A percentile compares a stretch with the other conserved stretches of the same genome.
phyloP scores from a whole-genome alignment of 2,329 filamentous ascomycete genomes.

The Fusarium nodosum region DNA sequence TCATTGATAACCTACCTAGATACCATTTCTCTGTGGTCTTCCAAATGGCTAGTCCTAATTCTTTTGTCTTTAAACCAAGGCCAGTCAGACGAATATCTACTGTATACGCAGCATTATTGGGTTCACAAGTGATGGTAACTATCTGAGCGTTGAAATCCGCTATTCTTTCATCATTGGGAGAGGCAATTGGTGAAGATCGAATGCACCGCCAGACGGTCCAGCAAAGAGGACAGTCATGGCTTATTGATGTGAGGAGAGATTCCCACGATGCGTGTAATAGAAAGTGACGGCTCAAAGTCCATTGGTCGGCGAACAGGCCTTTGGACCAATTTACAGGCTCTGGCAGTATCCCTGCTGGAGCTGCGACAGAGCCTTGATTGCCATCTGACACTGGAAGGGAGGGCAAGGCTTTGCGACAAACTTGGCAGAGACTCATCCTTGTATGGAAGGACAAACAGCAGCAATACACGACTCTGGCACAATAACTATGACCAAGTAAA shows the following conservation, averaged over 20 bases:
- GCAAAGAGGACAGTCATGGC: not conserved
- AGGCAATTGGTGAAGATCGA: not conserved
- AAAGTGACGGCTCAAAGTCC: accelerated
- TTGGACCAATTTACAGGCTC: not conserved
- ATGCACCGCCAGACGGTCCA: not conserved
- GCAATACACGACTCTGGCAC: accelerated
- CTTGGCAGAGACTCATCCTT: not conserved
- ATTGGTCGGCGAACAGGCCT: not conserved
- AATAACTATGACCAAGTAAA: accelerated
- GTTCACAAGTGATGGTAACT: not conserved
- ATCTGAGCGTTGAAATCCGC: not conserved
- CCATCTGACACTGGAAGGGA: not conserved
- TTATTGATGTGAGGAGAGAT: not conserved
- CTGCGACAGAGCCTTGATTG: not conserved
- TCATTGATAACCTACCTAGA: not conserved
- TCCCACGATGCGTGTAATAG: not conserved
- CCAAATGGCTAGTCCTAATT: not conserved
- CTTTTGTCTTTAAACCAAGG: not conserved
- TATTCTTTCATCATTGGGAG: accelerated
- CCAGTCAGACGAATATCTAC: not conserved
- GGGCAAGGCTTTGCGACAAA: not conserved
- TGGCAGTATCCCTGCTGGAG: not conserved
- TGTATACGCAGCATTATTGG: not conserved
- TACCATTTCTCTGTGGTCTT: not conserved
- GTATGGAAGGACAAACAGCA: accelerated